Base-by-base conservation (phyloP, 2,329 filamentous ascomycete species). In the Sclerotinia glacialis region DNA sequence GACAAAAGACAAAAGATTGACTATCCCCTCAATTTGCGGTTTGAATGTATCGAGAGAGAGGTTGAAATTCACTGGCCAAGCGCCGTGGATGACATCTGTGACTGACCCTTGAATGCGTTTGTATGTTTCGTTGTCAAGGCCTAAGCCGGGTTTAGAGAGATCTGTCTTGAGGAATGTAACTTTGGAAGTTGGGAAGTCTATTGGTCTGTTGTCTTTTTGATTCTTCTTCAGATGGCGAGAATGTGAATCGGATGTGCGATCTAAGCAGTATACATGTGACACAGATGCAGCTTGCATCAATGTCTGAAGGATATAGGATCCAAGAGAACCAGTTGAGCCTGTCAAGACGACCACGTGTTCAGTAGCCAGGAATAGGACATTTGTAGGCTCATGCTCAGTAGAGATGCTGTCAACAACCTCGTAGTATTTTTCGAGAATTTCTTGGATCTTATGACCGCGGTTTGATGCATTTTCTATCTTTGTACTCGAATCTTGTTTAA, bases 131-230 rank as follows among this genome's bases (percentile, higher is more conserved):
- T 55, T 6, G 3, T 1, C 67, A 0, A 89, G 78, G 0, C 85
- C 85, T 0, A 89, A 78, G 0, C 78, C 73, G 12, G 80, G 77
- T 14, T 40, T 16, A 0, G 80, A 78, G 16, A 82, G 78, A 69
- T 87, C 82, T 1, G 79, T 80, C 37, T 80, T 78, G 4, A 83
- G 72, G 49, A 86, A 84, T 53, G 82, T 78, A 9, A 80, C 76
- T 74, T 79, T 81, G 16, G 34, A 28, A 6, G 12, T 1, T 37
- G 64, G 47, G 18, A 66, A 62, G 26, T 60, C 18, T 0, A 18
- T 54, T 26, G 37, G 12, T 56, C 47, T 47, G 40, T 47, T 37
- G n/a, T 14, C 23, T 12, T 40, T 26, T 23, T 64, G 28, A 14
- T 76, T 74, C 23, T 55, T 66, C 40, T 64, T 46, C 9, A 50